Base-by-base conservation (phyloP, 2,329 filamentous ascomycete genomes). In the Pseudocercospora musae region DNA sequence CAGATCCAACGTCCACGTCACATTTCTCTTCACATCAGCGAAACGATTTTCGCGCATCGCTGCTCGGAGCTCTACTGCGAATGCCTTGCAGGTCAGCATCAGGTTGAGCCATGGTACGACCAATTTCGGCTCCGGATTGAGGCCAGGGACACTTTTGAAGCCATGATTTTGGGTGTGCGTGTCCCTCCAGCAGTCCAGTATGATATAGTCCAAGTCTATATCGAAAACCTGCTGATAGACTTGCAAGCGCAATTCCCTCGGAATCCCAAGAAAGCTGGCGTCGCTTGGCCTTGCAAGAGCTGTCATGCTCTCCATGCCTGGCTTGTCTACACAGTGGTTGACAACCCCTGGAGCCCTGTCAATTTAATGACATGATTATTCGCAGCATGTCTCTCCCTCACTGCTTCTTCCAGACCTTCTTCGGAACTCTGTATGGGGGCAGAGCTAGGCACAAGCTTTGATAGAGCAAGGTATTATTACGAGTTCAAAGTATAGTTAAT, bases 121-220 rank as follows among this genome's bases (percentile, higher is more conserved):
- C 31, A 68, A 49, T n/a, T 18, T 23, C 18, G 60, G 54, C 46
- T 60, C 42, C 4, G 20, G 31, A 23, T 61, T 61, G 23, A 62
- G 55, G 21, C 58, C 60, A 5, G 66, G 67, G 5, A 68, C 58
- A 55, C 79, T 77, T 55, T 77, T 76, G 71, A 80, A 83, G 44
- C 80, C 81, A 46, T 65, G 37, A 33, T 61, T 31, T 11, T 40
- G 27, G 27, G 54, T 65, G 31, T 63, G 62, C 7, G 46, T 64
- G 40, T 63, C 58, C 40, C 46, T 57, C 62, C 62, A 63, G 18
- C 48, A 52, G 20, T 58, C 33, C 33, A 65, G 25, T 9, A 62
- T 49, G 8, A 53, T 60, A 46, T 55, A 60, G 13, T 56, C 21
- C 13, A 67, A 54, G 44, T 67, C 61, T n/a, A 62, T 29, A 11